Percentiles rank a stretch among this genome's conserved stretches.
Evolutionary conservation across 345 rosid genomes (phyloP).

Genomic region (Boechera stricta): DNA sequence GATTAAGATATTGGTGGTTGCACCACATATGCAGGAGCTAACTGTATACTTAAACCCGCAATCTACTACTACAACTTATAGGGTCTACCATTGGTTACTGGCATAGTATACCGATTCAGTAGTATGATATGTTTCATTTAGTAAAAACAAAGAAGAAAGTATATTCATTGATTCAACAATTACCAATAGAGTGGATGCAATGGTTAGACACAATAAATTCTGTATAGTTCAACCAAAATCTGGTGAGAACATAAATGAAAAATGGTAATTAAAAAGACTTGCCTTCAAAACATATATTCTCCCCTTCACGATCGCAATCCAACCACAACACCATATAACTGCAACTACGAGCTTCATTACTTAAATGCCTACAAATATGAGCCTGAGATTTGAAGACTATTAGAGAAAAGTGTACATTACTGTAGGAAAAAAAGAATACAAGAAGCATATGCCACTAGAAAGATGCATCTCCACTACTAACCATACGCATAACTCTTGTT

Average conservation of each 20-base stretch:
- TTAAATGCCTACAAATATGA: constrained; percentile 80
- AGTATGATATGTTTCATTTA: constrained; percentile 11
- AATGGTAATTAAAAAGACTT: constrained; percentile 19
- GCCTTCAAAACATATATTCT: constrained; percentile 99
- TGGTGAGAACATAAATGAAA: constrained; percentile 13
- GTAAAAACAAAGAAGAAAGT: neutral
- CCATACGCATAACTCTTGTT: constrained; percentile 1
- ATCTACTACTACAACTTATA: constrained; percentile 11
- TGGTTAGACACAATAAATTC: neutral
- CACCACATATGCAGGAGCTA: constrained; percentile 17
- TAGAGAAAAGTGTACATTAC: constrained; percentile 31
- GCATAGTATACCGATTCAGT: neutral
- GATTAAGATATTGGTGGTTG: constrained; percentile 2
- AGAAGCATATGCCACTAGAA: constrained; percentile 22
- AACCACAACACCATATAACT: constrained; percentile 87
- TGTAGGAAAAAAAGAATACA: constrained; percentile 13
- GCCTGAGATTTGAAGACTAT: constrained; percentile 54
- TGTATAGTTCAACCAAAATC: neutral
- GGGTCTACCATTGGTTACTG: constrained; percentile 1
- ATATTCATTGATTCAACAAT: neutral
- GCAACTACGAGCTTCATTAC: constrained; percentile 91
- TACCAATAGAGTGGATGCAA: constrained; percentile 16
- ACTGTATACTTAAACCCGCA: constrained; percentile 8
- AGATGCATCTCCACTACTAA: neutral
- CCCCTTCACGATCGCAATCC: constrained; percentile 99